phyloP scores from a whole-genome alignment of 1,139 yeast genomes.

The Zygotorulaspora mrakii region DNA sequence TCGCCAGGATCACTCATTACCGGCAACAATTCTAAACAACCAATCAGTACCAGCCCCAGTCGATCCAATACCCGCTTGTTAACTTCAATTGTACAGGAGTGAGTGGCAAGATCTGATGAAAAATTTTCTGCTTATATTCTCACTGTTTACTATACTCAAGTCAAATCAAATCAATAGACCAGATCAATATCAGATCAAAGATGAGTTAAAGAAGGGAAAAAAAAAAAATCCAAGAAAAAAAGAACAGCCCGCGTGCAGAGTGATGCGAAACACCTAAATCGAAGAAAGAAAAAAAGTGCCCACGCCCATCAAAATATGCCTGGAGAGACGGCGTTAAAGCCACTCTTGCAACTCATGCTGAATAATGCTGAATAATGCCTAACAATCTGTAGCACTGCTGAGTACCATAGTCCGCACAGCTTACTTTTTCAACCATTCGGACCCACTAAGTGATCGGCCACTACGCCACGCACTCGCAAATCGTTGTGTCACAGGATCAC shows the following conservation, averaged over 20 bases:
- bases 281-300: background rate
- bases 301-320: too few relatives aligned
- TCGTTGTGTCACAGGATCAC: too few relatives aligned
- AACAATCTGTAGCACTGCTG: too few relatives aligned
- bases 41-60: slow-evolving; percentile 1
- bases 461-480: too few relatives aligned
- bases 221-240: background rate
- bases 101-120: background rate
- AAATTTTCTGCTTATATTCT: background rate
- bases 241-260: background rate
- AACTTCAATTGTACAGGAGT: background rate
- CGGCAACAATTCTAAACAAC: background rate
- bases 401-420: too few relatives aligned
- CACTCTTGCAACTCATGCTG: too few relatives aligned
- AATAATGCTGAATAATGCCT: background rate
- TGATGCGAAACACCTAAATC: background rate
- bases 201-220: slow-evolving; percentile 1
- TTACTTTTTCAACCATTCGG: too few relatives aligned
- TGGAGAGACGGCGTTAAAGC: too few relatives aligned
- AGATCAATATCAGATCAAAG: slow-evolving; percentile 3
- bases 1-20: slow-evolving; percentile 1
- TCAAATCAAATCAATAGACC: slow-evolving; percentile 1
- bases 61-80: background rate
- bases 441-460: too few relatives aligned
- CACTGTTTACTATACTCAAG: background rate